These are phyloP conservation scores for Jatropha podagrica DNA, from an alignment of 441 rosid genomes.

Conservation along the genomic window DNA sequence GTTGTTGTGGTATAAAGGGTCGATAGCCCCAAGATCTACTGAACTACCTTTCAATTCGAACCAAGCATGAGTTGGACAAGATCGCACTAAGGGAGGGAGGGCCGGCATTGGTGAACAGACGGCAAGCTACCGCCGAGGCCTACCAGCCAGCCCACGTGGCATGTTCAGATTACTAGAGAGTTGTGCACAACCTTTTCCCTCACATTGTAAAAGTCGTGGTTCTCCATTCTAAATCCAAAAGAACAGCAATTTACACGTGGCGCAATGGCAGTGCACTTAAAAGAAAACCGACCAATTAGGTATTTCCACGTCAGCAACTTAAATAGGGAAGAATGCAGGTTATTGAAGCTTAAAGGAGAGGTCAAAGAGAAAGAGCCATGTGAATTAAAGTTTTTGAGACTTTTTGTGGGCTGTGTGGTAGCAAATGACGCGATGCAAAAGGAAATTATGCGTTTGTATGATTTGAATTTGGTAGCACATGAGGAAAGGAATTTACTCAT, in stretches of 20 bases:
- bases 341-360: not conserved
- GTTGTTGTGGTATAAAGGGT: not conserved
- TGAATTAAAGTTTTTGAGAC: not conserved
- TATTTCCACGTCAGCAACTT: not conserved
- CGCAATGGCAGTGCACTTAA: not conserved
- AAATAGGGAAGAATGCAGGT: not conserved
- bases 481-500: conserved; percentile 12
- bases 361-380: conserved; percentile 19
- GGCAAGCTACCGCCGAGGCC: conserved; percentile 26
- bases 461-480: conserved; percentile 16
- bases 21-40: not conserved
- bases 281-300: not conserved
- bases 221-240: not conserved
- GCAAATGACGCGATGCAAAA: not conserved
- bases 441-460: conserved; percentile 17
- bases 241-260: not conserved
- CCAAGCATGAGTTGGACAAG: conserved; percentile 23
- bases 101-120: conserved; percentile 34
- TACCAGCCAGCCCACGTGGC: conserved; percentile 25
- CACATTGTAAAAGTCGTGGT: not conserved
- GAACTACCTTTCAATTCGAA: conserved; percentile 3
- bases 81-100: conserved; percentile 31
- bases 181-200: not conserved
- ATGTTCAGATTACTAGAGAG: conserved; percentile 15
- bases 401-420: conserved; percentile 5